These are phyloP conservation scores for Acanthamoeba healyi DNA, from an alignment of 208 protist genomes.

Conservation along the genomic window DNA sequence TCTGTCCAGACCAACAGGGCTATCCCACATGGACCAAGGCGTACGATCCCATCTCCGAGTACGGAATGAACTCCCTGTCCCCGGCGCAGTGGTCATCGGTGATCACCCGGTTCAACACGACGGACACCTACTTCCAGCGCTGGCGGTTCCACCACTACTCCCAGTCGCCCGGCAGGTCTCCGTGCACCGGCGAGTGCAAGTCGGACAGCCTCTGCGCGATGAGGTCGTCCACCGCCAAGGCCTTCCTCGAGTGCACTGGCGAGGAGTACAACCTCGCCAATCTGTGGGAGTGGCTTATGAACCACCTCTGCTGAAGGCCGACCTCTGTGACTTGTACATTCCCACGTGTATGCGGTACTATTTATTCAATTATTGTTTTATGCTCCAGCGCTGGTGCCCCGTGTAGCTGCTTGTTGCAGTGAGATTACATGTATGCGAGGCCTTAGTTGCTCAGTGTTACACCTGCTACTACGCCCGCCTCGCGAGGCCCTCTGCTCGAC, in stretches of 20 bases:
- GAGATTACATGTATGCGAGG: too few relatives aligned
- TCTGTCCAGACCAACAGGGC: neutral
- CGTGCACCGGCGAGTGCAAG: slow-evolving; percentile 21
- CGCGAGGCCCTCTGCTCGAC: too few relatives aligned
- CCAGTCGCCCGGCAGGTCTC: neutral
- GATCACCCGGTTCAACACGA: slow-evolving; percentile 8
- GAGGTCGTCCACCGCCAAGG: slow-evolving; percentile 1
- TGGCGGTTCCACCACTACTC: slow-evolving; percentile 42
- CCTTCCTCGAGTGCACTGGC: slow-evolving; percentile 21
- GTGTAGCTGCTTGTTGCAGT: too few relatives aligned
- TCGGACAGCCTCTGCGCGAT: neutral
- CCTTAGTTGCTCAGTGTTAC: neutral
- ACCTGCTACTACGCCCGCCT: too few relatives aligned
- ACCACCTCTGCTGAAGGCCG: slow-evolving; percentile 24
- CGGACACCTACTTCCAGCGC: slow-evolving; percentile 36
- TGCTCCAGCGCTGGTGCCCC: too few relatives aligned
- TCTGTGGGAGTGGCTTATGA: slow-evolving; percentile 69
- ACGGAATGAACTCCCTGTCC: slow-evolving; percentile 12
- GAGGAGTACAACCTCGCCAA: slow-evolving; percentile 52
- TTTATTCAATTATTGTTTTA: neutral
- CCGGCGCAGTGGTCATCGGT: slow-evolving; percentile 7
- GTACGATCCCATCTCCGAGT: neutral
- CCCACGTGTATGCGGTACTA: neutral
- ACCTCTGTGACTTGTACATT: neutral
- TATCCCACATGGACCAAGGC: slow-evolving; percentile 25